These are phyloP conservation scores for Lachnum nothofagi DNA, from an alignment of 2,329 filamentous ascomycete species.

Conservation along the genomic window DNA sequence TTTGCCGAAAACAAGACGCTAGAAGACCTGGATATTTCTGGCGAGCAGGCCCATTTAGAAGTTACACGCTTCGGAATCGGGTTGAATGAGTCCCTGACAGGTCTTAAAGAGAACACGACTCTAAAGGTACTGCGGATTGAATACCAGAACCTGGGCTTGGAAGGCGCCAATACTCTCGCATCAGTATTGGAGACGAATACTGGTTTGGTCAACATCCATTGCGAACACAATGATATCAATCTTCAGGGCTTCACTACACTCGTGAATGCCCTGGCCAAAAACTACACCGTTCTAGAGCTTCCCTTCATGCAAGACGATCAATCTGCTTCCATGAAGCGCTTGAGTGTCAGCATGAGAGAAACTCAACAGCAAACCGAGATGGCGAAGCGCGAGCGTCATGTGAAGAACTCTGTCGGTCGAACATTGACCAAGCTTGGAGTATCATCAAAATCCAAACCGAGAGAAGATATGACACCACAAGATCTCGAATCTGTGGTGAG, in stretches of 20 bases:
- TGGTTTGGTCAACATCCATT: conserved; percentile 60
- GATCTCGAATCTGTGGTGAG: conserved; percentile 31
- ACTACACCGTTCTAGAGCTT: conserved; percentile 56
- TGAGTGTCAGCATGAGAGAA: conserved; percentile 34
- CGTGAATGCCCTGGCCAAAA: conserved; percentile 63
- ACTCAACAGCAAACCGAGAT: conserved; percentile 13
- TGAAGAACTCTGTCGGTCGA: conserved; percentile 28
- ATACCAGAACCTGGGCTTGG: conserved; percentile 62
- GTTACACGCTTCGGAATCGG: conserved; percentile 64
- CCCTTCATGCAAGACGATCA: conserved; percentile 60
- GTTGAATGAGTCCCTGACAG: conserved; percentile 60
- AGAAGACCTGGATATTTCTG: conserved; percentile 63
- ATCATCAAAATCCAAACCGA: conserved; percentile 20
- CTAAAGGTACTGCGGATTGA: conserved; percentile 60
- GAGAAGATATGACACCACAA: conserved; percentile 28
- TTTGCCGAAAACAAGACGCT: conserved; percentile 64
- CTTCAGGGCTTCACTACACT: conserved; percentile 65
- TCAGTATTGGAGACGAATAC: conserved; percentile 62
- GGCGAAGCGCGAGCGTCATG: conserved; percentile 18
- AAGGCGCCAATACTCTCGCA: conserved; percentile 64
- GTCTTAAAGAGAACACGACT: conserved; percentile 58
- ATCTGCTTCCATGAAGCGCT: conserved; percentile 51
- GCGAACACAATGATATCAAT: conserved; percentile 67
- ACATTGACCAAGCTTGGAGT: conserved; percentile 28
- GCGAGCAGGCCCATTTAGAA: conserved; percentile 66